phyloP scores from a whole-genome alignment of 2,329 filamentous ascomycete species.

The Pseudocercospora eumusae region DNA sequence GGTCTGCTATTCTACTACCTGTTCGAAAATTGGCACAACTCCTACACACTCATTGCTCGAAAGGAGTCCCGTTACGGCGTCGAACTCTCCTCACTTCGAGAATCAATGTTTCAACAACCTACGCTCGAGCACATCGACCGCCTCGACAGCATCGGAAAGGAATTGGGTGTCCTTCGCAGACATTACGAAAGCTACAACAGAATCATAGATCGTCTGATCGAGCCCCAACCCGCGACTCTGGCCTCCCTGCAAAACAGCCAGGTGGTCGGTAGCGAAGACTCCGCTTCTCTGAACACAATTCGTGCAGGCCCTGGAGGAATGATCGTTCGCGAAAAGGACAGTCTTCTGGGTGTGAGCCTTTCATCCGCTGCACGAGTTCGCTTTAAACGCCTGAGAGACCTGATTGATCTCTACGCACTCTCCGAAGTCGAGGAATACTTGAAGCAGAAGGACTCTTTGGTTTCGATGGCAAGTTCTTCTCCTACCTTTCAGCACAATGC shows the following conservation, averaged over 20 bases:
- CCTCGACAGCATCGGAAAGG: slow-evolving; percentile 62
- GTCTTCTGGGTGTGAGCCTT: slow-evolving; percentile 48
- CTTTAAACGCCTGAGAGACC: slow-evolving; percentile 61
- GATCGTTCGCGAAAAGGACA: slow-evolving; percentile 36
- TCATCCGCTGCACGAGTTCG: slow-evolving; percentile 56
- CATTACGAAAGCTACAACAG: slow-evolving; percentile 63
- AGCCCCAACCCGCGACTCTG: slow-evolving; percentile 46
- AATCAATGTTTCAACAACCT: slow-evolving; percentile 57
- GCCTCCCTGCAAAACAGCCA: slow-evolving; percentile 50
- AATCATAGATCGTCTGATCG: slow-evolving; percentile 60
- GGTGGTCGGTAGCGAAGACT: slow-evolving; percentile 35
- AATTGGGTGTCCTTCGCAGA: slow-evolving; percentile 61
- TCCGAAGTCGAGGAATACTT: slow-evolving; percentile 64
- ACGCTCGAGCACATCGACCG: slow-evolving; percentile 51
- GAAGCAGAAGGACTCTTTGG: slow-evolving; percentile 69
- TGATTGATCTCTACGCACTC: slow-evolving; percentile 62
- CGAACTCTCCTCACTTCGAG: slow-evolving; percentile 49
- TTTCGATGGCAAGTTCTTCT: slow-evolving; percentile 60
- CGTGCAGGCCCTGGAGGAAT: slow-evolving; percentile 21
- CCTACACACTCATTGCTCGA: slow-evolving; percentile 57
- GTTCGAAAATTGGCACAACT: slow-evolving; percentile 66
- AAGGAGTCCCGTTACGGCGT: slow-evolving; percentile 50
- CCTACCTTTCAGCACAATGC: slow-evolving; percentile 1
- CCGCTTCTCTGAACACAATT: slow-evolving; percentile 31
- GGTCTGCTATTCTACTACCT: slow-evolving; percentile 67